A percentile compares a stretch with the other conserved stretches of the same genome.
phyloP scores from a whole-genome alignment of 1,284 basidiomycete genomes.

The Pascua guehoae region DNA sequence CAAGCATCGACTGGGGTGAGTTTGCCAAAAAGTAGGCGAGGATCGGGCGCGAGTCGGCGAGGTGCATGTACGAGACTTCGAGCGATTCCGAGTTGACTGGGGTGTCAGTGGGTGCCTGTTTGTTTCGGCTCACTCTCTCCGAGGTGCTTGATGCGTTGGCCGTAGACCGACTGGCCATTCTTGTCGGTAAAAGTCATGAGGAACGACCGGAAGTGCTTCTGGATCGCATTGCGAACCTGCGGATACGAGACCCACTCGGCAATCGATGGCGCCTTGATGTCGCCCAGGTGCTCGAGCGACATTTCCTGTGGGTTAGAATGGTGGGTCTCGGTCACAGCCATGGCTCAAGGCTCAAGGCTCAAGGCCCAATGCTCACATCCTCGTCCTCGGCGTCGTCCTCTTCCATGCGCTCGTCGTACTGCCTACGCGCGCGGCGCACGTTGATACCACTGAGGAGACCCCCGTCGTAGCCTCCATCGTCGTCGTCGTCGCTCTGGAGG shows the following conservation, averaged over 20 bases:
- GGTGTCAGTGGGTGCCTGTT: no score
- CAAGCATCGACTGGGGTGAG: slow-evolving; percentile 85
- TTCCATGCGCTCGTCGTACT: slow-evolving; percentile 82
- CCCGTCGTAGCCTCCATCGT: slow-evolving; percentile 57
- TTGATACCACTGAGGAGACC: slow-evolving; percentile 66
- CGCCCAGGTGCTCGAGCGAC: slow-evolving; percentile 90
- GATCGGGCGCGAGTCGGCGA: slow-evolving; percentile 85
- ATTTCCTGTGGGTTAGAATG: slow-evolving; percentile 63
- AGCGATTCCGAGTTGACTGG: slow-evolving; percentile 85
- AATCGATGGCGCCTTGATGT: slow-evolving; percentile 95
- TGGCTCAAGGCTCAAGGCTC: no score
- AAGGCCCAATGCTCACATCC: slow-evolving; percentile 47
- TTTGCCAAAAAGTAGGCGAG: slow-evolving; percentile 96
- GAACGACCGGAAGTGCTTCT: slow-evolving; percentile 91
- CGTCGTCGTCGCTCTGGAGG: slow-evolving; percentile 67
- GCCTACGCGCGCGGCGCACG: slow-evolving; percentile 65
- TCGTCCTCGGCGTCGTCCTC: slow-evolving; percentile 78
- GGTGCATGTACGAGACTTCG: slow-evolving; percentile 91
- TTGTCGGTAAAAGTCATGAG: slow-evolving; percentile 94
- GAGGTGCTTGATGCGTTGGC: slow-evolving; percentile 83
- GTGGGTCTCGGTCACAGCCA: no score
- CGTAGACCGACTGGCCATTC: slow-evolving; percentile 86
- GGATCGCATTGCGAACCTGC: slow-evolving; percentile 81
- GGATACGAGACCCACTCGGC: slow-evolving; percentile 95
- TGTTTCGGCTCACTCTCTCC: slow-evolving; percentile 62